phyloP scores from a whole-genome alignment of 108 stramenopile species.

The Chaetoceros tenuissimus region DNA sequence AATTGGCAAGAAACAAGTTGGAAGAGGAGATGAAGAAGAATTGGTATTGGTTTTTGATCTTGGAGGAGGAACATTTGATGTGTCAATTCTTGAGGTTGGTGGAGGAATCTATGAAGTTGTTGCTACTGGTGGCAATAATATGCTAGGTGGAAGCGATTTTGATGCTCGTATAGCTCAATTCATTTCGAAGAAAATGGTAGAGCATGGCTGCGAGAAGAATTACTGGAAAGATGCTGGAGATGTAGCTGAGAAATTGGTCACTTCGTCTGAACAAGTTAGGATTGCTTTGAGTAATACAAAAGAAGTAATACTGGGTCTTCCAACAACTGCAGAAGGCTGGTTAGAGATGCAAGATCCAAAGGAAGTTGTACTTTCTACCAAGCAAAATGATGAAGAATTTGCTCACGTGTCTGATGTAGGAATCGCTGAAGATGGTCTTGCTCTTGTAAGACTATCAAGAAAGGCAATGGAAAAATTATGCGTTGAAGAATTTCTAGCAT shows the following conservation, averaged over 20 bases:
- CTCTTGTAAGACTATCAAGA: constrained; percentile 33
- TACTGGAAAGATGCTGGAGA: constrained; percentile 18
- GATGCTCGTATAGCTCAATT: constrained; percentile 70
- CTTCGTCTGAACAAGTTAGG: constrained; percentile 54
- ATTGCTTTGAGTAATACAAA: constrained; percentile 66
- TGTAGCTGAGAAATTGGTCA: constrained; percentile 37
- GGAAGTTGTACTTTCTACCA: constrained; percentile 10
- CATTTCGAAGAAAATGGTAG: constrained; percentile 22
- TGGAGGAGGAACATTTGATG: constrained; percentile 94
- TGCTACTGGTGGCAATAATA: constrained; percentile 81
- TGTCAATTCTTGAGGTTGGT: constrained; percentile 78
- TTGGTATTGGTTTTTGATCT: constrained; percentile 91
- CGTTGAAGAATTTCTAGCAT: constrained; percentile 41
- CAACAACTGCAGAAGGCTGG: constrained; percentile 67
- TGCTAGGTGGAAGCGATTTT: constrained; percentile 89
- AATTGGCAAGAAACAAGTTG: constrained; percentile 32
- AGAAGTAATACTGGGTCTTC: constrained; percentile 38
- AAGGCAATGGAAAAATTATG: constrained; percentile 58
- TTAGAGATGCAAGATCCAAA: constrained; percentile 6
- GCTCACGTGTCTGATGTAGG: constrained; percentile 7
- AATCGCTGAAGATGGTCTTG: constrained; percentile 19
- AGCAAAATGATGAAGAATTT: not conserved
- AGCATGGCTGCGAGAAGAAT: constrained; percentile 16
- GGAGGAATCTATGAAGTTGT: constrained; percentile 84
- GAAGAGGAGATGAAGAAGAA: constrained; percentile 45